Percentiles rank a stretch among this genome's conserved stretches.
phyloP scores from a whole-genome alignment of 176 grass and related monocot genomes.

The Paspalum vaginatum region DNA sequence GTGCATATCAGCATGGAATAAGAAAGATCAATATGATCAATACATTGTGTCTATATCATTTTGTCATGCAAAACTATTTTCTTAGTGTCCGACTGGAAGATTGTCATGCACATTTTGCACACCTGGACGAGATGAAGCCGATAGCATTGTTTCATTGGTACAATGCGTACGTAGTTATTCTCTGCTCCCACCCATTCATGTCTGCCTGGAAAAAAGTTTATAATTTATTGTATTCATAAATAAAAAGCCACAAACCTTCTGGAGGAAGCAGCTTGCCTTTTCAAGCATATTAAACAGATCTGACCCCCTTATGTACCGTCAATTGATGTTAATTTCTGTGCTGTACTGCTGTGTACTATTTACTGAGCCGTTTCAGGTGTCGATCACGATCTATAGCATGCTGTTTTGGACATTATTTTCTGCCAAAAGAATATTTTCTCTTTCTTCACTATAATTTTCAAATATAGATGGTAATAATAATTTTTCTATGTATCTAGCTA shows the following conservation, averaged over 20 bases:
- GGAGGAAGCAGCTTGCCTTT: conserved; percentile 29
- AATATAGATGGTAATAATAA: neutral
- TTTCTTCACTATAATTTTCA: conserved; percentile 9
- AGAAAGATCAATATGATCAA: neutral
- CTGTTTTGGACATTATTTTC: conserved; percentile 20
- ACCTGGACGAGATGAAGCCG: neutral
- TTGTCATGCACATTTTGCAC: conserved; percentile 36
- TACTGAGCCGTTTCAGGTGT: conserved; percentile 28
- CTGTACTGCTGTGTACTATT: conserved; percentile 20
- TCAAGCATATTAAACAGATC: conserved; percentile 21
- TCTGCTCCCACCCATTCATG: conserved; percentile 35
- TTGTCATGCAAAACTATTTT: conserved; percentile 15
- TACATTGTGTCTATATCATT: conserved; percentile 11
- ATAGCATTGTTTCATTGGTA: conserved; percentile 23
- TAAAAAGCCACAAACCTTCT: conserved; percentile 30
- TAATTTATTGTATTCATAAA: conserved; percentile 28
- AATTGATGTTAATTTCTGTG: conserved; percentile 24
- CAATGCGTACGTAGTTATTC: conserved; percentile 24
- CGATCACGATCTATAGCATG: conserved; percentile 20
- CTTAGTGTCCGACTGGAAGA: neutral
- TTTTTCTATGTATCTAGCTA: conserved; percentile 12
- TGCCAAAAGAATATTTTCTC: neutral
- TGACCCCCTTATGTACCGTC: neutral
- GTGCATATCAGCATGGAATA: neutral
- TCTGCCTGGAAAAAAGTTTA: conserved; percentile 38